Base-by-base conservation (phyloP, 148 eudicot species). In the Talinum fruticosum region DNA sequence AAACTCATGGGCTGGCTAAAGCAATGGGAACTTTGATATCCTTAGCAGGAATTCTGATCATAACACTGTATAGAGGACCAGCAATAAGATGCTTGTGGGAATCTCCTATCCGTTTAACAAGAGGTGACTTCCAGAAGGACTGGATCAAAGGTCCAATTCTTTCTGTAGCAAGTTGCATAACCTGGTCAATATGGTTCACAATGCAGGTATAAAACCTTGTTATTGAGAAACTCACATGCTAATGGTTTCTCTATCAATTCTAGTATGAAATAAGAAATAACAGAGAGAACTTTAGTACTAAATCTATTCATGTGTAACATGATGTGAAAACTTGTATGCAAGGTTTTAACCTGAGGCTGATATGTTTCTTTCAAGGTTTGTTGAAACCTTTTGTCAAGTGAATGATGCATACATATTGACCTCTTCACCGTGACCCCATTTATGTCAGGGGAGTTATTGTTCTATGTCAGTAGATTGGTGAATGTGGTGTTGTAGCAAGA, bases 51-150 rank as follows among this genome's bases (percentile, higher is more conserved):
- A 91, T 84, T 10, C 75, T 76, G 82, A 81, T 69, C 64, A 86
- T 87, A 86, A 87, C 91, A 64, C 53, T 89, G 32, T 86, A 91
- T 72, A 86, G 88, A 45, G 87, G 91, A 45, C 79, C 84, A 18
- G 53, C 74, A 18, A 36, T 87, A 72, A 82, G 62, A 66, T 73
- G 65, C 79, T 38, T 81, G 82, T 83, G 82, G 86, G 78, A 72
- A 59, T 83, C 88, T 15, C 57, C 71, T n/a, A 72, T 85, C 69
- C 85, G 80, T 76, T 51, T 80, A 14, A 66, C 74, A 13, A 72
- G 29, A 75, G 68, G 75, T 26, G 72, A 75, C 10, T 69, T 73
- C 75, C 83, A 82, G 30, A 65, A 66, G 29, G 34, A 44, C 38
- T 47, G 29, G 62, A 64, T 44, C 24, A 62, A 37, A 61, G 35